Conservation (phyloP, 805 yeast genomes). For the Wickerhamiella sorbophila region DNA sequence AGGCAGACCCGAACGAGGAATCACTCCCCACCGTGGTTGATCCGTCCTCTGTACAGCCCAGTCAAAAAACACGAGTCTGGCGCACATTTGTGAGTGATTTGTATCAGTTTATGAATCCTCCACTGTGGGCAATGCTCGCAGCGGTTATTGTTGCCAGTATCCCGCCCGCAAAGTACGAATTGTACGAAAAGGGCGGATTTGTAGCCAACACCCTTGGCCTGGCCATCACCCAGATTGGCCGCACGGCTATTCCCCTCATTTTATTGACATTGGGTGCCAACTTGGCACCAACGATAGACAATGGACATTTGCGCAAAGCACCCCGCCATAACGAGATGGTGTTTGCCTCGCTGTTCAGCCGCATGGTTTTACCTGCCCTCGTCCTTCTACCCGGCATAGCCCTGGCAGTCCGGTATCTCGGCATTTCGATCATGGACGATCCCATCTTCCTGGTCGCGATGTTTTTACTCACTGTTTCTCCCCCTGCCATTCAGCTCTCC, state of each 20-base stretch:
- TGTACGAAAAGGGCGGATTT: slow-evolving; percentile 33
- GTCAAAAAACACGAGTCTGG: not conserved
- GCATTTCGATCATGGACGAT: slow-evolving; percentile 34
- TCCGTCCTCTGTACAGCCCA: not conserved
- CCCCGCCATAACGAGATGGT: slow-evolving; percentile 34
- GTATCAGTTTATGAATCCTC: slow-evolving; percentile 43
- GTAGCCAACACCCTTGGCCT: slow-evolving; percentile 37
- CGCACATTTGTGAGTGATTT: slow-evolving; percentile 12
- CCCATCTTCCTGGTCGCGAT: slow-evolving; percentile 49
- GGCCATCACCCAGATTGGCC: slow-evolving; percentile 39
- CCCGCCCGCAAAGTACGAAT: slow-evolving; percentile 32
- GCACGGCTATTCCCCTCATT: slow-evolving; percentile 47
- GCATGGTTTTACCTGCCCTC: slow-evolving; percentile 48
- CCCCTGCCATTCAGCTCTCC: slow-evolving; percentile 54
- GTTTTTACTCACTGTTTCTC: slow-evolving; percentile 44
- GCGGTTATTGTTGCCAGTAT: slow-evolving; percentile 48
- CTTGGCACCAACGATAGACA: slow-evolving; percentile 40
- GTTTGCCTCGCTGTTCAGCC: slow-evolving; percentile 37
- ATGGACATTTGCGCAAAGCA: slow-evolving; percentile 22
- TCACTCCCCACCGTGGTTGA: not conserved
- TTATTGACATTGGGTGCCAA: slow-evolving; percentile 48
- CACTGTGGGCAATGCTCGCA: slow-evolving; percentile 46
- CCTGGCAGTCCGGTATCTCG: slow-evolving; percentile 36
- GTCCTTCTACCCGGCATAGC: slow-evolving; percentile 41
- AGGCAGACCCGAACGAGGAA: slow-evolving; percentile 4